A percentile compares a stretch with the other conserved stretches of the same genome.
Evolutionary conservation across 2,329 filamentous ascomycete species (phyloP).

Genomic region (Penicillium thymicola): DNA sequence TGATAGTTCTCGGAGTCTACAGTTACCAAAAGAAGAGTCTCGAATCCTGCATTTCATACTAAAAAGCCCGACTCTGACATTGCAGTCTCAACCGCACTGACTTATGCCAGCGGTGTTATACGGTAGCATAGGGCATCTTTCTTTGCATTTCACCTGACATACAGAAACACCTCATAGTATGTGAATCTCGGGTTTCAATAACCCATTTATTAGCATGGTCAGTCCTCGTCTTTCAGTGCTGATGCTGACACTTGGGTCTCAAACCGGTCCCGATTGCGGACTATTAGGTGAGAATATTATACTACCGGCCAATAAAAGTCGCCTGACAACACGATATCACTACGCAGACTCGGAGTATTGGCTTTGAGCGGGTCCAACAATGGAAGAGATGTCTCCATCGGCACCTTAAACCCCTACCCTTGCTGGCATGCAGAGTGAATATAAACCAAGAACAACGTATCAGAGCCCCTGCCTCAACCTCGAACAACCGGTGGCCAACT

Average conservation of each 20-base stretch:
- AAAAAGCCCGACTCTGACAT: background rate
- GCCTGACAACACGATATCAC: background rate
- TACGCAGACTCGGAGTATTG: background rate
- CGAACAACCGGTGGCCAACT: background rate
- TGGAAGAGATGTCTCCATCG: background rate
- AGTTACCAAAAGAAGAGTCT: background rate
- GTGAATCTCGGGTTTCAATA: background rate
- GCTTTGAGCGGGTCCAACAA: background rate
- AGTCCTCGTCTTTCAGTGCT: background rate
- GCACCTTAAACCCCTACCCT: background rate
- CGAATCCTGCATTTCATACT: background rate
- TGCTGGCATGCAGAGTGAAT: background rate
- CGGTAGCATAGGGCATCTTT: background rate
- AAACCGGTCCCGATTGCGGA: background rate
- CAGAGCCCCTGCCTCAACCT: background rate
- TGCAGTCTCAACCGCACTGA: background rate
- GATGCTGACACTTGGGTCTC: background rate
- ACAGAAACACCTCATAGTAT: background rate
- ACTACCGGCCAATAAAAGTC: background rate
- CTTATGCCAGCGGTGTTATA: background rate
- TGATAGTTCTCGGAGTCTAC: background rate
- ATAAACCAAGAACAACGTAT: background rate
- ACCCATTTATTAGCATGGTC: background rate
- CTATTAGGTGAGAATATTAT: background rate
- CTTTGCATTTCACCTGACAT: background rate